Evolutionary conservation across 345 rosid genomes (phyloP).

Genomic region (Brassica nigra): DNA sequence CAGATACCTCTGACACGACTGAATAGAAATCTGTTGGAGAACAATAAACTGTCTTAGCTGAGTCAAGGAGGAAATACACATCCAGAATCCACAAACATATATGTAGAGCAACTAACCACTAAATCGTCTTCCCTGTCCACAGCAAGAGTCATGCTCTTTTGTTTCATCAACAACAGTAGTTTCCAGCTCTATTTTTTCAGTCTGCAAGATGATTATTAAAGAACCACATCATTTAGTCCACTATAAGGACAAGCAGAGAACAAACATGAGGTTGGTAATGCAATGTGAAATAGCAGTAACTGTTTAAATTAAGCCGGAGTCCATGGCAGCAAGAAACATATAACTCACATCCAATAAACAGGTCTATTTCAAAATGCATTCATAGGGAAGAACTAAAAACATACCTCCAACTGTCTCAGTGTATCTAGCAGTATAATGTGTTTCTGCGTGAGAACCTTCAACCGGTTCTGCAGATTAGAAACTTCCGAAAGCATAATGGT

Average conservation of each 20-base stretch:
- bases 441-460: slow-evolving; percentile 64
- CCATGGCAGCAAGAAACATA: background rate
- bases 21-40: slow-evolving; percentile 89
- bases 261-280: slow-evolving; percentile 1
- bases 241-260: background rate
- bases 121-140: slow-evolving; percentile 87
- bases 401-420: slow-evolving; percentile 91
- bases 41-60: slow-evolving; percentile 15
- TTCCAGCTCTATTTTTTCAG: slow-evolving; percentile 97
- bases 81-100: background rate
- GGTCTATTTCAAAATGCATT: slow-evolving; percentile 10
- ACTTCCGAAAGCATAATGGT: slow-evolving; percentile 81
- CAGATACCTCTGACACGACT: slow-evolving; percentile 94
- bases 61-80: slow-evolving; percentile 17
- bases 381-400: background rate
- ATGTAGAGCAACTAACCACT: slow-evolving; percentile 71
- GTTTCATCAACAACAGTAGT: slow-evolving; percentile 98
- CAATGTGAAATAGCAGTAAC: slow-evolving; percentile 1
- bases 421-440: slow-evolving; percentile 71
- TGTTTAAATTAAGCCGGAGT: background rate
- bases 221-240: background rate
- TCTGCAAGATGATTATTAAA: slow-evolving; percentile 49
- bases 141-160: slow-evolving; percentile 83
- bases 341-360: slow-evolving; percentile 7
- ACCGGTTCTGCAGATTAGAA: slow-evolving; percentile 69